Conservation (phyloP, 2,329 filamentous ascomycete genomes). For the Sclerotiophoma versabilis region DNA sequence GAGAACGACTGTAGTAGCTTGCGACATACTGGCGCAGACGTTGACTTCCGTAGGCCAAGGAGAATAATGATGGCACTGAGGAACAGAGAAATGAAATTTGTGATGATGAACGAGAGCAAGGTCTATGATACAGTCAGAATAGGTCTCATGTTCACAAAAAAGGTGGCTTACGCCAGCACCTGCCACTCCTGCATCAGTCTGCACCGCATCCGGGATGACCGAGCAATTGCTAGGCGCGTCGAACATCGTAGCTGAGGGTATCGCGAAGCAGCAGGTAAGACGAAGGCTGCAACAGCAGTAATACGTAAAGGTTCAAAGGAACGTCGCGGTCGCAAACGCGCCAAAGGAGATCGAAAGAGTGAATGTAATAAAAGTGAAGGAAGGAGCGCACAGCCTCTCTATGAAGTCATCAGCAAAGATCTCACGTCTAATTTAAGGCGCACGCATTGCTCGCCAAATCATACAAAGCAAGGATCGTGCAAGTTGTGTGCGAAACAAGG, state of each 20-base stretch:
- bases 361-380: constrained; percentile 9
- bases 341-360: background rate
- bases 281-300: background rate
- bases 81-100: constrained; percentile 64
- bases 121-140: constrained; percentile 46
- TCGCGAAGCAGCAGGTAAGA: background rate
- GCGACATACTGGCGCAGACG: constrained; percentile 61
- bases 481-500: constrained; percentile 22
- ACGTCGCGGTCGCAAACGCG: constrained; percentile 2
- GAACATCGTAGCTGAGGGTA: background rate
- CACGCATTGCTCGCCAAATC: constrained; percentile 23
- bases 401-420: constrained; percentile 31
- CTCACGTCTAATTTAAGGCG: constrained; percentile 30
- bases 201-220: constrained; percentile 52
- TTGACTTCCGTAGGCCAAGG: constrained; percentile 59
- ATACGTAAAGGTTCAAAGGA: background rate
- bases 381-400: constrained; percentile 33
- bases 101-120: constrained; percentile 71
- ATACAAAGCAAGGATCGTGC: constrained; percentile 17
- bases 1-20: constrained; percentile 71
- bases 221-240: constrained; percentile 49
- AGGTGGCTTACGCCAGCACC: constrained; percentile 60
- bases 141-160: background rate
- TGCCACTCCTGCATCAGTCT: constrained; percentile 65
- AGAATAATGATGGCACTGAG: constrained; percentile 65